phyloP scores from a whole-genome alignment of 75 land plant species.

The Gnetum montanum region DNA sequence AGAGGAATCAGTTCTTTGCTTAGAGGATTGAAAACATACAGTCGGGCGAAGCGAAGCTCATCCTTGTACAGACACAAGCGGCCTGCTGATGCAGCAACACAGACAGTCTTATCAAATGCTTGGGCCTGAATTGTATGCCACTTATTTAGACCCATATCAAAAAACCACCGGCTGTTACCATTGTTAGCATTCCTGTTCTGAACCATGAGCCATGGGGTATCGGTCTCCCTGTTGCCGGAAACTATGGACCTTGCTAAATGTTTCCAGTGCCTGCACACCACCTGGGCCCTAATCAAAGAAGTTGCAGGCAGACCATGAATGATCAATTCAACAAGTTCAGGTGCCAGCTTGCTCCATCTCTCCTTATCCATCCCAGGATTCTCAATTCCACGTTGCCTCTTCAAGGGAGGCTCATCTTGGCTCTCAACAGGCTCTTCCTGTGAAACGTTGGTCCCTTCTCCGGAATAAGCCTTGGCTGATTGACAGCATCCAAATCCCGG shows the following conservation, averaged over 20 bases:
- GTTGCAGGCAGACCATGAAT: constrained; percentile 19
- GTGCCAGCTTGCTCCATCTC: constrained; percentile 20
- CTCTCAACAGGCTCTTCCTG: not conserved
- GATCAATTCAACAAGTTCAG: constrained; percentile 13
- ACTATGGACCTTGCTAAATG: constrained; percentile 3
- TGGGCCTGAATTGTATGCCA: constrained; percentile 8
- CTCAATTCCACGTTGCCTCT: not conserved
- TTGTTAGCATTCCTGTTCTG: constrained; percentile 5
- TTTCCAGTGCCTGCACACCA: constrained; percentile 29
- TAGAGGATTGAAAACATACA: constrained; percentile 4
- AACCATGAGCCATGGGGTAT: constrained; percentile 6
- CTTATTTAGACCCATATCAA: constrained; percentile 1
- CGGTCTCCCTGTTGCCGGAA: not conserved
- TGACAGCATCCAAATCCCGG: not conserved
- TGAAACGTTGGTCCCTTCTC: not conserved
- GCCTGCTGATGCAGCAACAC: constrained; percentile 7
- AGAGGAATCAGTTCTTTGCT: not conserved
- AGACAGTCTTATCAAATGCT: not conserved
- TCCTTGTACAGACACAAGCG: constrained; percentile 1
- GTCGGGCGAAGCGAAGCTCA: not conserved
- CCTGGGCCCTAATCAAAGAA: constrained; percentile 7
- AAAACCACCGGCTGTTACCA: constrained; percentile 2
- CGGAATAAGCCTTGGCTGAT: too few species aligned
- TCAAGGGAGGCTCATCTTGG: not conserved
- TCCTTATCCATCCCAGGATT: constrained; percentile 11